Percentiles rank a stretch among this genome's conserved stretches.
phyloP scores from a whole-genome alignment of 805 yeast genomes.

The Hanseniaspora meyeri region DNA sequence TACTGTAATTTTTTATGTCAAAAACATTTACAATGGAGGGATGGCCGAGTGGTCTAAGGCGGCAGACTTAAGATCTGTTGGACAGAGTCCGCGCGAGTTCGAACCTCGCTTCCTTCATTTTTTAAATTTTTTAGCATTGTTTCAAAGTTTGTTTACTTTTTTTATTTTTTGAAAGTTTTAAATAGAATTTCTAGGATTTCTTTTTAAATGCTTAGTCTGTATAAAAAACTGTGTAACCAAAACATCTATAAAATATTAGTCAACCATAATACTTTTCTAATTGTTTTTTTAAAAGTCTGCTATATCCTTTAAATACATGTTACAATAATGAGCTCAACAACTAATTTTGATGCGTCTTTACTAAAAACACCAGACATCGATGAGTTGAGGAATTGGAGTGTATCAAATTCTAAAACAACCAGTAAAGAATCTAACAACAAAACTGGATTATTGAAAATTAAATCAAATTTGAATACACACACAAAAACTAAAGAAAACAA shows the following conservation, averaged over 20 bases:
- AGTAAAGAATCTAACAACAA: background rate
- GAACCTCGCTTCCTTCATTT: constrained; percentile 31
- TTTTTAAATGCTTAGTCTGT: background rate
- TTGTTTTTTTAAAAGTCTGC: too few relatives aligned
- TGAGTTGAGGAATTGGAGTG: background rate
- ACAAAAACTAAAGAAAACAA: background rate
- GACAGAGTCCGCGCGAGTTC: constrained; percentile 33
- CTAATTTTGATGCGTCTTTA: background rate
- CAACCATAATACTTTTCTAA: too few relatives aligned
- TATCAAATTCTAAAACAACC: background rate
- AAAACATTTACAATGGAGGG: constrained; percentile 23
- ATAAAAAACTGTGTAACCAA: too few relatives aligned
- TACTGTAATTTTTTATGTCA: background rate
- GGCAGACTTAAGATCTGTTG: constrained; percentile 33
- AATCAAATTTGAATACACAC: too few relatives aligned
- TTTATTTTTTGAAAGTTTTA: background rate
- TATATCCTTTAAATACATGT: background rate
- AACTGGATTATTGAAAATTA: background rate
- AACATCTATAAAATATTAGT: too few relatives aligned
- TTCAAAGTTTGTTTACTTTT: background rate
- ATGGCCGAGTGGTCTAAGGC: constrained; percentile 35
- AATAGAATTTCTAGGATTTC: background rate
- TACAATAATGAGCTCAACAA: background rate
- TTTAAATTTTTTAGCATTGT: constrained; percentile 16
- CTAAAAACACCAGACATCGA: constrained; percentile 6